A percentile compares a stretch with the other conserved stretches of the same genome.
Evolutionary conservation across 257 asterid genomes (phyloP).

Genomic region (Solanum rostratum): DNA sequence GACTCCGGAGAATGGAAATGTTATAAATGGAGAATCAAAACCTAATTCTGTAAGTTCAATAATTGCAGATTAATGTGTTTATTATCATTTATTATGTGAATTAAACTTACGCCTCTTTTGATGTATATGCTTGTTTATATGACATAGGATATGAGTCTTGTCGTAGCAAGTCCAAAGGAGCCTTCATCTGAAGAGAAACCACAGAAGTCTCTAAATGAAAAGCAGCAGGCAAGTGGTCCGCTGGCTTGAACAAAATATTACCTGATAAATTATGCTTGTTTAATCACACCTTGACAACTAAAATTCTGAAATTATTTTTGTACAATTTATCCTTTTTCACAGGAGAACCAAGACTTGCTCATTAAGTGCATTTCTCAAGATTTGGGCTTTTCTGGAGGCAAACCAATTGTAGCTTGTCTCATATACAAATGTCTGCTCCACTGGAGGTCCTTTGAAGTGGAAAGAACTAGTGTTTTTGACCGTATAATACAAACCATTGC

Average conservation of each 20-base stretch:
- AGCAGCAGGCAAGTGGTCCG: slow-evolving; percentile 63
- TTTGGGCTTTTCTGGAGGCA: slow-evolving; percentile 91
- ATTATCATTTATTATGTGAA: not conserved
- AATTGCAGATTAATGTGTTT: not conserved
- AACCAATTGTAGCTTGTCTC: slow-evolving; percentile 91
- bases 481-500: slow-evolving; percentile 81
- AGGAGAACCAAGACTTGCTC: slow-evolving; percentile 96
- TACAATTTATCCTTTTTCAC: slow-evolving; percentile 13
- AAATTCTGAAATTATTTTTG: not conserved
- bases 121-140: slow-evolving; percentile 12
- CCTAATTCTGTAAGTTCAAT: slow-evolving; percentile 33
- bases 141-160: slow-evolving; percentile 46
- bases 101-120: not conserved
- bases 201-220: slow-evolving; percentile 82
- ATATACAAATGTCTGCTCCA: slow-evolving; percentile 95
- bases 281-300: not conserved
- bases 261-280: not conserved
- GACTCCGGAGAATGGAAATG: slow-evolving; percentile 69
- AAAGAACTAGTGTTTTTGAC: slow-evolving; percentile 92
- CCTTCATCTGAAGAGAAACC: slow-evolving; percentile 87
- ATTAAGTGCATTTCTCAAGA: slow-evolving; percentile 91
- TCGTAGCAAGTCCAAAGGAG: slow-evolving; percentile 55
- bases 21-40: slow-evolving; percentile 53
- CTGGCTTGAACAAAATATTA: not conserved
- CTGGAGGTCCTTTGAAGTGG: slow-evolving; percentile 99